Percentiles rank a stretch among this genome's conserved stretches.
phyloP scores from a whole-genome alignment of 495 filamentous ascomycete species.

The Neurospora africana region DNA sequence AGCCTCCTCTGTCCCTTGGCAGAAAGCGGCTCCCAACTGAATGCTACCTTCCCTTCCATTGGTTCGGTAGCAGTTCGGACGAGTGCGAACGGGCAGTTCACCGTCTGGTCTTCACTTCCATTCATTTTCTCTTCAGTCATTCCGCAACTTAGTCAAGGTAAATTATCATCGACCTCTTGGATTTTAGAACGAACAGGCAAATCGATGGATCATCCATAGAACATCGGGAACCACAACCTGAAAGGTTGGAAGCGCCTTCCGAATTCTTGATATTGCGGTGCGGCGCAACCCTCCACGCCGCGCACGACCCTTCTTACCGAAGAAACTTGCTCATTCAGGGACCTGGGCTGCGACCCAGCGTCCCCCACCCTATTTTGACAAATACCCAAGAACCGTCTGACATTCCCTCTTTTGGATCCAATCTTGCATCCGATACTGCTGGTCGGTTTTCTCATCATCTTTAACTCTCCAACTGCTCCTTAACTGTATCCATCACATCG shows the following conservation, averaged over 20 bases:
- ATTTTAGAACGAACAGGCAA: not conserved
- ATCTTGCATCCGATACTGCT: not conserved
- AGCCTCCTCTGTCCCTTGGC: not conserved
- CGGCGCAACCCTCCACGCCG: not conserved
- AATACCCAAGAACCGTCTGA: not conserved
- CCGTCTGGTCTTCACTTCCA: not conserved
- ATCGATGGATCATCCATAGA: not conserved
- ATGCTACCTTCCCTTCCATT: no score
- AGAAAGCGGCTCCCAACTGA: not conserved
- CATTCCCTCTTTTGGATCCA: not conserved
- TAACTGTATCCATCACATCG: not conserved
- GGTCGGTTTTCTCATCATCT: not conserved
- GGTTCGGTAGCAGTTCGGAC: not conserved
- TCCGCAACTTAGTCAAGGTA: no score
- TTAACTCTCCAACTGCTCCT: not conserved
- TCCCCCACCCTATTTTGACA: not conserved
- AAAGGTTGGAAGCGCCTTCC: not conserved
- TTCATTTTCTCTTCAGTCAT: not conserved
- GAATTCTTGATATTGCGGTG: not conserved
- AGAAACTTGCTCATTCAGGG: conserved; percentile 1
- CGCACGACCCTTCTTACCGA: not conserved
- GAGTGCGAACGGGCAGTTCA: not conserved
- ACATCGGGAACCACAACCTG: not conserved
- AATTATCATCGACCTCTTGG: not conserved
- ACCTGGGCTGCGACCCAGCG: not conserved